Evolutionary conservation across 1,139 yeast species (phyloP), one percentile per base, ranked within the genome.

Genomic region (Wickerhamomyces sp.): DNA sequence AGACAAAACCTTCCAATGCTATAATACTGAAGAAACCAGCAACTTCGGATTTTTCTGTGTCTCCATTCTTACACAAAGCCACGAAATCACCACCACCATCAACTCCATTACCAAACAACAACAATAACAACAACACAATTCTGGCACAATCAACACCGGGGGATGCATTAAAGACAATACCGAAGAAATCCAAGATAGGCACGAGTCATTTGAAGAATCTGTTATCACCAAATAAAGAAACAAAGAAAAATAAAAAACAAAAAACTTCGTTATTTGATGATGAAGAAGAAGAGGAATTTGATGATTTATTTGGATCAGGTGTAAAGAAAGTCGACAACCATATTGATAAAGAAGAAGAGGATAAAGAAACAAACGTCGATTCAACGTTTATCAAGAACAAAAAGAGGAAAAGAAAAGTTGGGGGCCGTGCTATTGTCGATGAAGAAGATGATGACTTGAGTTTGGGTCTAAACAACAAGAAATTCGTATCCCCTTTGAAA

Each of bases 81-180:
- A 24, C 35, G 19, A 34, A 27, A 28, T 22, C 35, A 8, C 26
- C 33, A 18, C 30, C 40, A 15, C 35, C 46, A 15, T 41, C 46
- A 6, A 21, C 38, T 8, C 37, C 33, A 22, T 14, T 25, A 6
- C 24, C 35, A 16, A 32, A 26, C 12, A 21, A 36, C 8, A 31
- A 26, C 12, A 22, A 36, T 7, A 22, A 45, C 5, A 28, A 31
- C 9, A 30, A 31, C 9, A 31, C 31, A 3, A 37, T 47, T 3
- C 32, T 50, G 31, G 55, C 54, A 3, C 48, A 49, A 12, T 49
- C 54, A 3, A 50, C 55, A 1, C 54, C 55, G 9, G 50, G 44
- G 10, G 30, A 31, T 3, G n/a, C 28, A 8, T 14, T 26, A 13
- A 23, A 33, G 13, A 44, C 55, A 3, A 50, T 51, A 9, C 28